phyloP scores from a whole-genome alignment of 176 grass and related monocot species.

The Triticum aestivum region IWGSC_CS_RefSeq_v2.1 NC_057797.1:120403146-120403645 shows the following conservation, averaged over 20 bases:
- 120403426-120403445: background rate
- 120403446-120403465: background rate
- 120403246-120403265: background rate
- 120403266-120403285: background rate
- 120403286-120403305: background rate
- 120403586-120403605: background rate
- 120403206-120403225: conserved; percentile 91
- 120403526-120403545: background rate
- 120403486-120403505: background rate
- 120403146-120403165: conserved; percentile 77
- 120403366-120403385: background rate
- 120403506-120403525: background rate
- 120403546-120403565: background rate
- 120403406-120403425: background rate
- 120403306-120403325: background rate
- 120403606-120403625: conserved; percentile 13
- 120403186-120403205: conserved; percentile 96
- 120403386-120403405: background rate
- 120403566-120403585: background rate
- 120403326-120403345: background rate
- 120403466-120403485: background rate
- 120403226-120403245: conserved; percentile 91
- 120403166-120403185: conserved; percentile 99
- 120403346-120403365: background rate
- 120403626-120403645: conserved; percentile 60